A percentile compares a stretch with the other conserved stretches of the same genome.
phyloP scores from a whole-genome alignment of 345 rosid species.

The Passiflora organensis region DNA sequence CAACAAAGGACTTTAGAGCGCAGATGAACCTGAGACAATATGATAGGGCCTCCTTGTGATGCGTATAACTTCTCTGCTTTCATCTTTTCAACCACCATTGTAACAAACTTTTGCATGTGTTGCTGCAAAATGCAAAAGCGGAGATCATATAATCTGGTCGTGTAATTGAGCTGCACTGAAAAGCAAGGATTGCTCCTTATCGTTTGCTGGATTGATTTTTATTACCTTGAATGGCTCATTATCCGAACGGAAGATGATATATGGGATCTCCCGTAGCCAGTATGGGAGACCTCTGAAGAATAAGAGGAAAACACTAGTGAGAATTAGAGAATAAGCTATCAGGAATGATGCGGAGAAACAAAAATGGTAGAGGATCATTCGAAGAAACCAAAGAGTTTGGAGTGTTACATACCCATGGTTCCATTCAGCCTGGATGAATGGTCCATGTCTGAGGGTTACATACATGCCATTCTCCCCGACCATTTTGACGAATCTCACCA shows the following conservation, averaged over 20 bases:
- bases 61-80: slow-evolving; percentile 53
- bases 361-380: too few species aligned
- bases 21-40: slow-evolving; percentile 51
- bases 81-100: slow-evolving; percentile 32
- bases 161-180: too few species aligned
- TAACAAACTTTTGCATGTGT: slow-evolving; percentile 53
- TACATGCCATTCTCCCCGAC: slow-evolving; percentile 51
- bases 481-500: slow-evolving; percentile 71
- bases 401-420: slow-evolving; percentile 71
- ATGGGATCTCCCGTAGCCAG: slow-evolving; percentile 75
- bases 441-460: slow-evolving; percentile 69
- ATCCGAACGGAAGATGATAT: slow-evolving; percentile 65
- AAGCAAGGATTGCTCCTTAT: too few species aligned
- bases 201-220: too few species aligned
- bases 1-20: neutral
- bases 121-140: slow-evolving; percentile 25
- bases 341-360: neutral
- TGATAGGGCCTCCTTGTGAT: slow-evolving; percentile 75
- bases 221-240: slow-evolving; percentile 77
- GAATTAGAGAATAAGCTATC: neutral
- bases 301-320: slow-evolving; percentile 1
- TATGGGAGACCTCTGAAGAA: slow-evolving; percentile 73
- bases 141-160: neutral
- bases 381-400: neutral
- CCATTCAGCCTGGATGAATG: slow-evolving; percentile 97